Conservation (phyloP, 2,329 filamentous ascomycete species). For the Didymella pinodella region DNA sequence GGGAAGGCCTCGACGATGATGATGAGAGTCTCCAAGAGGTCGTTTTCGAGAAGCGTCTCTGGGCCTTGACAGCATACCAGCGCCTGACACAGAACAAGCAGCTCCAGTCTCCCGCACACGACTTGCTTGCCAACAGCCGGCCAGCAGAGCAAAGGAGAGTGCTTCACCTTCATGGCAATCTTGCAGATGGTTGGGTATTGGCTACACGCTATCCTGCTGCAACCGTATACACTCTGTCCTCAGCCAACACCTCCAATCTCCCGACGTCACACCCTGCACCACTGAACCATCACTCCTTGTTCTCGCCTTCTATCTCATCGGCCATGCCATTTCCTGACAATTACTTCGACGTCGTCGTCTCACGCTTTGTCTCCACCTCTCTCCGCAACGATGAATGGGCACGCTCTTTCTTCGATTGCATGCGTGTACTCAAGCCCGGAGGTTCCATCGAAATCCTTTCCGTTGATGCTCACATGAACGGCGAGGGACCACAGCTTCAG, state of each 20-base stretch:
- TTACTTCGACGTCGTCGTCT: conserved; percentile 40
- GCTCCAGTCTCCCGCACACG: conserved; percentile 37
- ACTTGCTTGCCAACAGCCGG: conserved; percentile 31
- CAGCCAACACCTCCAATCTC: conserved; percentile 26
- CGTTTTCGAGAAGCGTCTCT: conserved; percentile 40
- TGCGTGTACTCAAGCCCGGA: conserved; percentile 40
- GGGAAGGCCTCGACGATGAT: conserved; percentile 37
- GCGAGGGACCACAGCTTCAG: conserved; percentile 33
- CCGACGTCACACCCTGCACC: conserved; percentile 38
- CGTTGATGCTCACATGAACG: conserved; percentile 36
- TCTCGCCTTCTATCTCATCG: conserved; percentile 32
- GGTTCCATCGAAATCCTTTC: conserved; percentile 40
- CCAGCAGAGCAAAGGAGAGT: conserved; percentile 35
- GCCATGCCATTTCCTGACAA: conserved; percentile 36
- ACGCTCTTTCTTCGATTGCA: conserved; percentile 40
- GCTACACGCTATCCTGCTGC: conserved; percentile 36
- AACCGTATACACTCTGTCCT: conserved; percentile 38
- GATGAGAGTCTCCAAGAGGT: conserved; percentile 39
- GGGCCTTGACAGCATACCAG: conserved; percentile 39
- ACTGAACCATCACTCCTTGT: conserved; percentile 39
- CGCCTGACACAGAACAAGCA: conserved; percentile 41
- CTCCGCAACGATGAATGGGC: conserved; percentile 41
- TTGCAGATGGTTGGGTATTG: conserved; percentile 41
- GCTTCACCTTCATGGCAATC: conserved; percentile 37
- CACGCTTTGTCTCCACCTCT: conserved; percentile 33